Base-by-base conservation (phyloP, 164 flowering plant species). In the Liriodendron chinense region DNA sequence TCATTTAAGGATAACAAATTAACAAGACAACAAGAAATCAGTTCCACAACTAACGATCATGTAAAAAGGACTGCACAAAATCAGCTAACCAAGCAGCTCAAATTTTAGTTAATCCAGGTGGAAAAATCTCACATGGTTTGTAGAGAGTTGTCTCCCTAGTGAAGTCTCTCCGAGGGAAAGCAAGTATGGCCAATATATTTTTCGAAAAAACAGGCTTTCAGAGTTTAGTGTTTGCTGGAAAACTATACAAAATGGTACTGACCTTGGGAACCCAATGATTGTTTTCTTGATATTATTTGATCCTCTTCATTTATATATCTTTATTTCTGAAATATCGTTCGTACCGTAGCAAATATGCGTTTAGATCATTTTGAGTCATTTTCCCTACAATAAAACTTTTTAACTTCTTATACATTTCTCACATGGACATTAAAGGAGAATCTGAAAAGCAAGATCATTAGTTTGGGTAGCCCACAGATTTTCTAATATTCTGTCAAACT, bases 1-100 rank as follows among this genome's bases (percentile, higher is more conserved):
- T 68, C 9, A 6, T 62, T 24, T 3, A 50, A 72, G 10, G 22
- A 72, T 64, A 62, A 49, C 67, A 75, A 20, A 14, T 74, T 67
- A 16, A 62, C 8, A 8, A 16, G 65, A 68, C 70, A 68, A 68
- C 70, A 26, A 34, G 18, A 68, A 26, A 68, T 65, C 1, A 34
- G 26, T 24, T 10, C 68, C 68, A 7, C 16, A 65, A 12, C 5
- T 23, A 9, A 53, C 23, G 61, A 26, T 50, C 24, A 50, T 70
- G n/a, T 26, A 3, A 16, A 10, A 57, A 7, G 13, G 53, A 53
- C 10, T 53, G 0, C 59, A 16, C 2, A 1, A 53, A 53, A 53
- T 53, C 16, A 53, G 18, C 3, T 16, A 53, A 53, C 2, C 59
- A 53, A 53, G 20, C 59, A 53, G 18, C 59, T 34, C 59, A 53